phyloP scores from a whole-genome alignment of 768 basidiomycete genomes.

The Lyophyllum atratum region DNA sequence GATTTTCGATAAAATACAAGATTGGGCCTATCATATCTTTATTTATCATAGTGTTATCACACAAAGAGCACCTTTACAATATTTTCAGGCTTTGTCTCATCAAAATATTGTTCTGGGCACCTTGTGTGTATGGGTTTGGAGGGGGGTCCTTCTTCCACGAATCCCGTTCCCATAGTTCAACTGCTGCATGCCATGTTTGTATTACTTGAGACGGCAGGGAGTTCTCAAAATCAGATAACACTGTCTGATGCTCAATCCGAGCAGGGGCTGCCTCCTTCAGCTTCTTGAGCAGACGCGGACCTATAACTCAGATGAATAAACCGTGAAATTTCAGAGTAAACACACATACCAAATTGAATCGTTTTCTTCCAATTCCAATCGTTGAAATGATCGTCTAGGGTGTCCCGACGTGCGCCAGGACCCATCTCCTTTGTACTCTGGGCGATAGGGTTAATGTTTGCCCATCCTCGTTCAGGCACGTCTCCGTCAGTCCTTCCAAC shows the following conservation, averaged over 20 bases:
- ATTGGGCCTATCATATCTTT: no score
- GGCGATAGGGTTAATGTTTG: slow-evolving; percentile 16
- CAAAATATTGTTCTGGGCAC: no score
- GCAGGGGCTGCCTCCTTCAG: not conserved
- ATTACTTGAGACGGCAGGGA: not conserved
- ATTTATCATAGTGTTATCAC: no score
- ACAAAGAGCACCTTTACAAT: no score
- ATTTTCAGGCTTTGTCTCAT: no score
- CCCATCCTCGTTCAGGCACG: slow-evolving; percentile 22
- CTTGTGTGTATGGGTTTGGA: not conserved
- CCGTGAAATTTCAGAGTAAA: no score
- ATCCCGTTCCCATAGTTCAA: not conserved
- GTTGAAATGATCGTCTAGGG: no score
- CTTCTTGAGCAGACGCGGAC: not conserved
- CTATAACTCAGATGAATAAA: not conserved
- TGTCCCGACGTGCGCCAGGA: slow-evolving; percentile 12
- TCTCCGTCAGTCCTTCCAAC: slow-evolving; percentile 16
- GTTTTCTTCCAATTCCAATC: no score
- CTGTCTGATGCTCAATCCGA: not conserved
- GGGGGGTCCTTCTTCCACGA: no score
- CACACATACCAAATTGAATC: no score
- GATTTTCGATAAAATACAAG: no score
- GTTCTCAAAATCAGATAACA: not conserved
- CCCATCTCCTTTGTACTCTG: slow-evolving; percentile 26
- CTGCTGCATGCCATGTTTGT: not conserved